Base-by-base conservation (phyloP, 2,329 filamentous ascomycete genomes). In the Massarina eburnea region DNA sequence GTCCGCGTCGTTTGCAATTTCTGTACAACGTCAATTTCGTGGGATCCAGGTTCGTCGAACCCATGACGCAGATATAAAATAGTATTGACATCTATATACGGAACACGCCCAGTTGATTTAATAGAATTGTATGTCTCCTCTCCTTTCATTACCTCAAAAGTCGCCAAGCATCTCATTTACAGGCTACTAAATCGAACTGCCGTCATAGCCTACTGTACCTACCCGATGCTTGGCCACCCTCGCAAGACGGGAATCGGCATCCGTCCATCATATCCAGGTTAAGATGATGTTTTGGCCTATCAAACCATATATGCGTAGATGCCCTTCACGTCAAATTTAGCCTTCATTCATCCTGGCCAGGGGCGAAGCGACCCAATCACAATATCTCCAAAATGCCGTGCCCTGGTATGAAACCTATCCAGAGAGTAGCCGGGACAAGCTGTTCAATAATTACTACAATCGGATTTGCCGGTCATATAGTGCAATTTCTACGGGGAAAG, bases 401-500 rank as follows among this genome's bases (percentile, higher is more conserved):
- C 55, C 55, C 52, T 52, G 5, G 57, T 43, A 52, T 63, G 61
- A 62, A 62, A 57, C 55, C 43, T 50, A 42, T 29, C 52, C 48
- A 55, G 33, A 51, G 49, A 51, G 48, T 44, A 40, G 49, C 48
- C 26, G 38, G 46, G 46, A 39, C 36, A 49, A 49, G 45, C 36
- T 39, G 35, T 48, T 47, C 43, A 58, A 43, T 49, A 50, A 48
- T 52, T 43, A 18, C 36, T 49, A 35, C 40, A 24, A 24, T 51
- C 29, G 45, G 39, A 55, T 51, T 52, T 52, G 43, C 51, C 48
- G 49, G 54, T 38, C 45, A 22, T 45, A 54, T 42, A 60, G 56
- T 55, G 48, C 43, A 58, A 54, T 52, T 48, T 49, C 44, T 29
- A 40, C 22, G 6, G 26, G 39, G 32, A 26, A 45, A 45, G 59